A percentile compares a stretch with the other conserved stretches of the same genome.
phyloP scores from a whole-genome alignment of 1,139 yeast species.

The Lodderomyces elongisporus region DNA sequence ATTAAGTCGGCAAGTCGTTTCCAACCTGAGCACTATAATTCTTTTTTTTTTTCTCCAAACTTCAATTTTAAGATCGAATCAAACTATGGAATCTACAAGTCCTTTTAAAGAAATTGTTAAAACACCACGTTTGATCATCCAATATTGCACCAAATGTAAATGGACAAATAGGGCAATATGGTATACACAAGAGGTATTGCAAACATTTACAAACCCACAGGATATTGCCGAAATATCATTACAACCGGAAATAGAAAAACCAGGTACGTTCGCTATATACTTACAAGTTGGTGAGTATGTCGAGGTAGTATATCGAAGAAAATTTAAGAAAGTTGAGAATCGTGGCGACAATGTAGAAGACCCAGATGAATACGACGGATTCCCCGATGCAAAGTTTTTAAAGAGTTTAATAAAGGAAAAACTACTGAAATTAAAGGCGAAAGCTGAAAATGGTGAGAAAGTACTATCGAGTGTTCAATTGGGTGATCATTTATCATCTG shows the following conservation, averaged over 20 bases:
- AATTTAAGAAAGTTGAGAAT: slow-evolving; percentile 24
- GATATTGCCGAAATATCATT: slow-evolving; percentile 32
- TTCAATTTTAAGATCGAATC: too few relatives aligned
- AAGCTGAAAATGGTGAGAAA: slow-evolving; percentile 19
- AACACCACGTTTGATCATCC: slow-evolving; percentile 30
- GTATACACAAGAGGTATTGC: slow-evolving; percentile 42
- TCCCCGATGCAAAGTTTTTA: slow-evolving; percentile 42
- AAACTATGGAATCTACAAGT: too few relatives aligned
- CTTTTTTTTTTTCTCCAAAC: too few relatives aligned
- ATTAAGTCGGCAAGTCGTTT: too few relatives aligned
- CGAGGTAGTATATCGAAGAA: slow-evolving; percentile 31
- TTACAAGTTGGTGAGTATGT: slow-evolving; percentile 8
- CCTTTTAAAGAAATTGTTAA: too few relatives aligned
- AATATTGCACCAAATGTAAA: slow-evolving; percentile 41
- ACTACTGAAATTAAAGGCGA: slow-evolving; percentile 21
- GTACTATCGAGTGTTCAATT: not conserved
- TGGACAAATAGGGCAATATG: slow-evolving; percentile 48
- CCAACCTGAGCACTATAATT: too few relatives aligned
- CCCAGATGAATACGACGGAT: slow-evolving; percentile 37
- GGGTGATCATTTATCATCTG: slow-evolving; percentile 29
- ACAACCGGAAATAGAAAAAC: slow-evolving; percentile 34
- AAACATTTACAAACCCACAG: slow-evolving; percentile 36
- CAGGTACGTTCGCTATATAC: slow-evolving; percentile 35
- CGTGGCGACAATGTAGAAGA: slow-evolving; percentile 19
- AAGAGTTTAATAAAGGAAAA: slow-evolving; percentile 32